Evolutionary conservation across 164 flowering plant species (phyloP).

Genomic region (Vitis cinerea): DNA sequence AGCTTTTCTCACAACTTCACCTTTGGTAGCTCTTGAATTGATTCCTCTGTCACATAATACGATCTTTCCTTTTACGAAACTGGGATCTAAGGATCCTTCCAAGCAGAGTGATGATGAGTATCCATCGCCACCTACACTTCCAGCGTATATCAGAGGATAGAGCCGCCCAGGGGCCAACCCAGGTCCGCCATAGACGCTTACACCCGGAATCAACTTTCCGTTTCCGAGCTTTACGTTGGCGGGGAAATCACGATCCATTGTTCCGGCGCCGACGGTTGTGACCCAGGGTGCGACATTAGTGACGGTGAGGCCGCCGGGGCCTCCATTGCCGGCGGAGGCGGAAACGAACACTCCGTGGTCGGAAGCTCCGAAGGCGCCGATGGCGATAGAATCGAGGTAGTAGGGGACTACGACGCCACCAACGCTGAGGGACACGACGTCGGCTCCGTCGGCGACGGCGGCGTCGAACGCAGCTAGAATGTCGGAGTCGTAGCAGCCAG

Average conservation of each 20-base stretch:
- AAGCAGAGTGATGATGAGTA: constrained; percentile 81
- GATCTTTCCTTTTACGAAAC: constrained; percentile 66
- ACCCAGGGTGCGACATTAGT: constrained; percentile 97
- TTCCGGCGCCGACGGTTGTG: constrained; percentile 90
- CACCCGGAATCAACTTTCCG: constrained; percentile 58
- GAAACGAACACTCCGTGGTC: constrained; percentile 83
- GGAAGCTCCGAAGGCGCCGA: constrained; percentile 71
- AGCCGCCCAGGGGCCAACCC: constrained; percentile 41
- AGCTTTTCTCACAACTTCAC: constrained; percentile 76
- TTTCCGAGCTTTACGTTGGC: constrained; percentile 80
- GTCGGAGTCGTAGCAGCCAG: constrained; percentile 91
- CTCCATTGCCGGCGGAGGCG: constrained; percentile 92
- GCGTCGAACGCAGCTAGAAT: constrained; percentile 87
- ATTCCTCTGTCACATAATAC: constrained; percentile 92
- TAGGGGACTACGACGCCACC: constrained; percentile 94
- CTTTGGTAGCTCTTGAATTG: constrained; percentile 76
- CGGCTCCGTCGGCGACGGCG: constrained; percentile 87
- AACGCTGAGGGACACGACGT: constrained; percentile 78
- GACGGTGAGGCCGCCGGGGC: constrained; percentile 83
- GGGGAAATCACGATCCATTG: constrained; percentile 81
- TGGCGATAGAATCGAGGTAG: constrained; percentile 78
- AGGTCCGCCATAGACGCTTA: constrained; percentile 79
- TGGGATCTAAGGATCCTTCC: constrained; percentile 75
- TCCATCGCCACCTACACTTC: constrained; percentile 68
- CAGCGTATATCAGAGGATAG: constrained; percentile 77